Evolutionary conservation across 2,329 filamentous ascomycete species (phyloP), one percentile per base, ranked within the genome.

Genomic region (Nemania bipapillata): DNA sequence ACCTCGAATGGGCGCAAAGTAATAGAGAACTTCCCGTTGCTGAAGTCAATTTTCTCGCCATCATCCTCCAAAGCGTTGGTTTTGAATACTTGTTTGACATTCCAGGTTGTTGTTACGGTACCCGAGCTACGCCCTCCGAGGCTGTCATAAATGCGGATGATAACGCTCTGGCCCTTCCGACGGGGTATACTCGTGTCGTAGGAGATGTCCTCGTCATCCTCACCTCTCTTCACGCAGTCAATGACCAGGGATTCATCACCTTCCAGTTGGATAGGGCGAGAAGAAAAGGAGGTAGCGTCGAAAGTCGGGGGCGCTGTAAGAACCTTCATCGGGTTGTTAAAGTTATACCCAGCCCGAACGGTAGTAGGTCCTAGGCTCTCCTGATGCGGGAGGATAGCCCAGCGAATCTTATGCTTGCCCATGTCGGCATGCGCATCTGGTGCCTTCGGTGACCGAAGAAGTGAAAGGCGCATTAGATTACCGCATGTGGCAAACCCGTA

Each of bases 361-460:
- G 94, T 97, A 20, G 86, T 85, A 42, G 90, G 83, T 53, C 91
- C 89, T 4, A 98, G 85, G 1, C 85, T 80, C 2, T 94, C 94
- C 26, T 86, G 79, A 79, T 98, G 95, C 2, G 95, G 95, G 73
- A 97, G 85, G 73, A 98, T 94, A 24, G 93, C 94, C 87, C 95
- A 98, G 70, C 92, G 90, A 74, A 97, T 96, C 70, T 86, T 86
- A 79, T 98, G 95, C 49, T 85, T 86, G 61, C 93, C 95, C 94
- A 98, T 97, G 78, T 98, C 95, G 47, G 95, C 95, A 76, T 97
- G 91, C 5, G 89, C 94, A 79, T 98, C 95, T 0, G 95, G 95
- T 0, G 95, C 94, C 79, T 98, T 98, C 24, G 95, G 92, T 5
- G 94, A 90, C 47, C 95, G 90, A 20, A 97, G 86, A 22, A 98